phyloP scores from a whole-genome alignment of 225 moss, liverwort and hornwort genomes.

The Straminergon stramineum region DNA sequence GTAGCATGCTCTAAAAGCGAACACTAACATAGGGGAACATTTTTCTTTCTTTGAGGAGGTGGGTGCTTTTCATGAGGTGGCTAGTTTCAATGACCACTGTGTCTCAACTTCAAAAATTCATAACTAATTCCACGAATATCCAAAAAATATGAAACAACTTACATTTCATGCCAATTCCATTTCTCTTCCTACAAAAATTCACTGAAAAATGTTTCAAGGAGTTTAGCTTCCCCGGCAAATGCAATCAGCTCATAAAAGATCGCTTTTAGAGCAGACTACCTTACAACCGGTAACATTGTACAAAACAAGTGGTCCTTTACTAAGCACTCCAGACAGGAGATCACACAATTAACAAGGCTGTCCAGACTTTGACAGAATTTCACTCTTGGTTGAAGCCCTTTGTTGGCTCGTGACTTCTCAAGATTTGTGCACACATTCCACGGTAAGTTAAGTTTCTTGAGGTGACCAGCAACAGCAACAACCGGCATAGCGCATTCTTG shows the following conservation, averaged over 20 bases:
- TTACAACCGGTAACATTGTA: background rate
- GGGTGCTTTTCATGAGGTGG: accelerated
- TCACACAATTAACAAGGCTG: background rate
- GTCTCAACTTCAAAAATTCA: background rate
- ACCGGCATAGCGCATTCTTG: background rate
- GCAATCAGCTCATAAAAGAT: background rate
- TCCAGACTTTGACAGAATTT: background rate
- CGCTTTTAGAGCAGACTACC: background rate
- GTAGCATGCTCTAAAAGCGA: background rate
- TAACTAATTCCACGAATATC: background rate
- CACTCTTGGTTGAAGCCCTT: background rate
- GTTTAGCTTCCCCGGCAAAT: background rate
- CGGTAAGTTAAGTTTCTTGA: background rate
- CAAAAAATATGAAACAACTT: background rate
- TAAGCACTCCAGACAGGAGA: background rate
- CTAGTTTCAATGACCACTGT: accelerated
- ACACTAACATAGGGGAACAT: background rate
- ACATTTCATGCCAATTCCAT: accelerated
- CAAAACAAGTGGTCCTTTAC: background rate
- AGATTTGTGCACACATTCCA: background rate
- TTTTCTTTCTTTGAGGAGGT: background rate
- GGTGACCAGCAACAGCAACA: background rate
- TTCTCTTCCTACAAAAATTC: background rate
- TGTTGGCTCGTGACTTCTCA: background rate
- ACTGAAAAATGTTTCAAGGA: background rate